Evolutionary conservation across 2,329 filamentous ascomycete species (phyloP), one percentile per base, ranked within the genome.

Genomic region (Colletotrichum sp.): DNA sequence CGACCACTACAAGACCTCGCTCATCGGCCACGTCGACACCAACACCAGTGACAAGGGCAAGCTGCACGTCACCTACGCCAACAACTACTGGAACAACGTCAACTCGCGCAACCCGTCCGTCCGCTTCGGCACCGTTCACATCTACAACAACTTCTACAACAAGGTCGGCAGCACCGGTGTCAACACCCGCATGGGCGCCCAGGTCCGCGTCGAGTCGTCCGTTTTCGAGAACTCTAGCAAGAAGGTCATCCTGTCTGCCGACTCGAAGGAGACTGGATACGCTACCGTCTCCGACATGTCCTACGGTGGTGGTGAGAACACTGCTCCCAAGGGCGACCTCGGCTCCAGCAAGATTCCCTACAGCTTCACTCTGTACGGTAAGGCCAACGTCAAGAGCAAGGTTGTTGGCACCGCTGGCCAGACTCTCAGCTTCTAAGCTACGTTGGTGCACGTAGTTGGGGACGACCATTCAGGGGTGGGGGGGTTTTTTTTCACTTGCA

Each of bases 71-170:
- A 94, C 93, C 70, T 93, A 93, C 82, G 88, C 89, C 84, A 90
- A 93, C 87, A 94, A 94, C 89, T 87, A 90, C 86, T 94, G 88
- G 88, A 81, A 82, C 79, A 93, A 93, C 86, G 84, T 93, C 82
- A 92, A 93, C 87, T 92, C 90, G 6, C 92, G 93, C 71, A 86
- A 85, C 1, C 93, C 93, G 3, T 90, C 89, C 3, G 82, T 94
- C 82, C 91, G 92, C 78, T 94, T 94, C 85, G 93, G 92, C 28
- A 94, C 90, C 49, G 91, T 79, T 74, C 93, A 94, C 84, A 82
- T 89, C 80, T 87, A 91, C 81, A 91, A 88, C 86, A 92, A 90
- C 87, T 85, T 82, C 78, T 68, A 72, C 28, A 68, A 72, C 70
- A 72, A 62, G 28, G 52, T 60, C 78, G 81, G 84, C 70, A 77